phyloP scores from a whole-genome alignment of 495 filamentous ascomycete genomes.

The Neurospora terricola region DNA sequence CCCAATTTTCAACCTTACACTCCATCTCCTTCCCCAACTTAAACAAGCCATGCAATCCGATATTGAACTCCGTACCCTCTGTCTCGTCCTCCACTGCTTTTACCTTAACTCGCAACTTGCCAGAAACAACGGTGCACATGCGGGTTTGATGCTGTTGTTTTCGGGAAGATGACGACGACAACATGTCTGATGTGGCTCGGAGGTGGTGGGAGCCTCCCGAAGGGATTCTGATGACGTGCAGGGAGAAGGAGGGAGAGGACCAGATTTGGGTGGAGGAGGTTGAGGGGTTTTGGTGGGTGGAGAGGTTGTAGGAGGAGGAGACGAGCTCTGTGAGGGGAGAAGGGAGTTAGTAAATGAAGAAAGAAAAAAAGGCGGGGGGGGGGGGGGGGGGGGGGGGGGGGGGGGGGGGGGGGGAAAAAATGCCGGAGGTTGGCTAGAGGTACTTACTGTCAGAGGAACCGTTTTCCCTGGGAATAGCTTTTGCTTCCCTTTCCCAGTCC shows the following conservation, averaged over 20 bases:
- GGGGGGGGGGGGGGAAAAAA: too few relatives aligned
- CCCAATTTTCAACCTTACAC: not conserved
- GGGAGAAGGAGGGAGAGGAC: not conserved
- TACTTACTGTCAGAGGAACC: not conserved
- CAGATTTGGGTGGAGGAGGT: not conserved
- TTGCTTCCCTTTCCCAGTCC: not conserved
- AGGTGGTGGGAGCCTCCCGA: not conserved
- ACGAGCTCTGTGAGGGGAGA: not conserved
- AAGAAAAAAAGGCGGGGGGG: too few relatives aligned
- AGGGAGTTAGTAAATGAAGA: not conserved
- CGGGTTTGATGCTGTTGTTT: not conserved
- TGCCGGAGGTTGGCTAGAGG: too few relatives aligned
- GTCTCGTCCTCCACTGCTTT: not conserved
- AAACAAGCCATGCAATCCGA: not conserved
- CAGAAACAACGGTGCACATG: not conserved
- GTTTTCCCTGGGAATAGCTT: not conserved
- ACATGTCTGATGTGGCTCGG: not conserved
- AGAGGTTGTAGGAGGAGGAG: not conserved
- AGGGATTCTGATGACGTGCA: not conserved
- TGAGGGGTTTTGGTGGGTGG: not conserved
- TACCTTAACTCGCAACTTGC: not conserved
- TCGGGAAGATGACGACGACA: not conserved
- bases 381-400: too few relatives aligned
- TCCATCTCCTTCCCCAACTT: not conserved
- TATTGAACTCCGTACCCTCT: not conserved